A percentile compares a stretch with the other conserved stretches of the same genome.
Conservation (phyloP, 179 eudicot species). For the Nepenthes alata region DNA sequence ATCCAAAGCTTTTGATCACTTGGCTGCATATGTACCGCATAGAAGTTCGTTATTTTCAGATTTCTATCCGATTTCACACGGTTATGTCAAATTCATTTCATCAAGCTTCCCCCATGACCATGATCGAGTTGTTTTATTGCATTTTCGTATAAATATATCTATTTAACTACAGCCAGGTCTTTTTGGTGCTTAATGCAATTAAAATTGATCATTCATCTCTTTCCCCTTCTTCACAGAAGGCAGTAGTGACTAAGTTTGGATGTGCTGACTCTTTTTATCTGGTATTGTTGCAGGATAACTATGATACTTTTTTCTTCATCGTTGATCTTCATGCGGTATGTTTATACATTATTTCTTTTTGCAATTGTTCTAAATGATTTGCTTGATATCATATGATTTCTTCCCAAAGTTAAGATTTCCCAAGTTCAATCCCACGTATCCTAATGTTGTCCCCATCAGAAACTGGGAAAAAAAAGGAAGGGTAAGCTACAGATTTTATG, state of each 20-base stretch:
- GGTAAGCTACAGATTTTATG: too few relatives aligned
- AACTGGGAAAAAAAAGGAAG: too few relatives aligned
- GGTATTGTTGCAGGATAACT: conserved; percentile 51
- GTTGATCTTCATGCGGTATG: conserved; percentile 98
- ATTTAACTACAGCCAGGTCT: neutral
- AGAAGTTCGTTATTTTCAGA: too few relatives aligned
- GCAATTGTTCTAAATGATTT: neutral
- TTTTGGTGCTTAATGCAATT: neutral
- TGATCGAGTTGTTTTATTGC: neutral
- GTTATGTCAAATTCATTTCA: too few relatives aligned
- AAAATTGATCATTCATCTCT: neutral
- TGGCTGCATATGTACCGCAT: too few relatives aligned
- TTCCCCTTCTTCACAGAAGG: neutral
- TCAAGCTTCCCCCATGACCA: too few relatives aligned
- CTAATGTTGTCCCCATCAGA: too few relatives aligned
- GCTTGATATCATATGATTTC: too few relatives aligned
- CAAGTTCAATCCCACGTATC: too few relatives aligned
- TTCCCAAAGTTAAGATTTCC: too few relatives aligned
- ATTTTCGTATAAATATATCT: neutral
- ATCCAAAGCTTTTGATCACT: too few relatives aligned
- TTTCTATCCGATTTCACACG: too few relatives aligned
- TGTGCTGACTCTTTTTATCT: conserved; percentile 1
- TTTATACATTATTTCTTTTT: neutral
- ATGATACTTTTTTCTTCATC: conserved; percentile 80
- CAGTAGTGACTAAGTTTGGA: neutral